A percentile compares a stretch with the other conserved stretches of the same genome.
These are phyloP conservation scores for Penicillium roqueforti DNA, from an alignment of 495 filamentous ascomycete genomes.

Conservation along the genomic window DNA sequence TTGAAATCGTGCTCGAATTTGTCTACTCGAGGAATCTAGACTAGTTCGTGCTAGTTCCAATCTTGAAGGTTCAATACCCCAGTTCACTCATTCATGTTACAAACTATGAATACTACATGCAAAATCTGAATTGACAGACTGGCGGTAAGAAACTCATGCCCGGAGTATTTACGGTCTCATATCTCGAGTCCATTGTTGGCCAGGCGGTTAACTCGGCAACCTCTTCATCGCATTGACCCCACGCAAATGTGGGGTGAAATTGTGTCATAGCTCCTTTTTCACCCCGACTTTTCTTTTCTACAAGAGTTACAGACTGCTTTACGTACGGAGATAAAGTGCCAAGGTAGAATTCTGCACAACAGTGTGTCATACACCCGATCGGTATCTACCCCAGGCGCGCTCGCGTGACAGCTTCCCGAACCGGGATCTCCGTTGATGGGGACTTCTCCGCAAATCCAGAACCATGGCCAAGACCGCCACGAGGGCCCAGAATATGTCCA, in stretches of 20 bases:
- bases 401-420: slow-evolving; percentile 12
- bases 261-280: slow-evolving; percentile 6
- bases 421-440: slow-evolving; percentile 16
- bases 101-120: too few relatives aligned
- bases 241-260: slow-evolving; percentile 2
- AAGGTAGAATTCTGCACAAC: background rate
- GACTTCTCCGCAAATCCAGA: slow-evolving; percentile 4
- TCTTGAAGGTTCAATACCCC: too few relatives aligned
- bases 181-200: too few relatives aligned
- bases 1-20: too few relatives aligned
- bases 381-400: background rate
- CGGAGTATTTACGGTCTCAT: too few relatives aligned
- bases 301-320: background rate
- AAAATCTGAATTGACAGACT: too few relatives aligned
- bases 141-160: too few relatives aligned
- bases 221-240: background rate
- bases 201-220: slow-evolving; percentile 3
- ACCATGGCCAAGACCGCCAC: slow-evolving; percentile 5
- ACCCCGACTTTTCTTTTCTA: background rate
- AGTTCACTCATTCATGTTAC: too few relatives aligned
- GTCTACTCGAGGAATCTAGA: too few relatives aligned
- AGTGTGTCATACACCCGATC: background rate
- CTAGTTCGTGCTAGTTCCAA: too few relatives aligned
- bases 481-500: background rate
- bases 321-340: background rate